Evolutionary conservation across 345 rosid genomes (phyloP).

Genomic region (Iberis pinnata): DNA sequence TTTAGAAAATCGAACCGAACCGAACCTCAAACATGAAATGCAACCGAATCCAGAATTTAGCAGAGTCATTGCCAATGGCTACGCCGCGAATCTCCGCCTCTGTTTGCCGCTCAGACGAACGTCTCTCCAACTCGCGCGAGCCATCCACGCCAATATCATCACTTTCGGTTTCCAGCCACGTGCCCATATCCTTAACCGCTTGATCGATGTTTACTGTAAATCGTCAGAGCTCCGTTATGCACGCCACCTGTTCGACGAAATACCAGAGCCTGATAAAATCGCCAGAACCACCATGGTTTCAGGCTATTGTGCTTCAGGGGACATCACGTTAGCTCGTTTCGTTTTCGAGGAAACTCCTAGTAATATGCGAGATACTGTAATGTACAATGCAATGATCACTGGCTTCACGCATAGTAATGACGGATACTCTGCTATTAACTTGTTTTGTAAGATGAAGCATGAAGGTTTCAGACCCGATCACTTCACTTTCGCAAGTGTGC

Average conservation of each 20-base stretch:
- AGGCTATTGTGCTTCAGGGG: conserved; percentile 25
- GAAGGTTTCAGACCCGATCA: conserved; percentile 31
- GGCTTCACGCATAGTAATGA: conserved; percentile 26
- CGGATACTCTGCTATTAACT: conserved; percentile 25
- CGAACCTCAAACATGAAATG: conserved; percentile 28
- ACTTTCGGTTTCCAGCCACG: conserved; percentile 31
- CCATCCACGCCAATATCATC: conserved; percentile 29
- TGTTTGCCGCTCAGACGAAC: conserved; percentile 26
- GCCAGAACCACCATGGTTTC: conserved; percentile 38
- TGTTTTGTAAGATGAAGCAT: conserved; percentile 22
- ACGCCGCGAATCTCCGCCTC: conserved; percentile 31
- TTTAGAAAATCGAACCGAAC: conserved; percentile 11
- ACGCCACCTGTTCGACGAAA: conserved; percentile 31
- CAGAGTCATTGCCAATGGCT: conserved; percentile 27
- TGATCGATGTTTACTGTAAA: conserved; percentile 34
- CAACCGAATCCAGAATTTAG: conserved; percentile 30
- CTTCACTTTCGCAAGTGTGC: conserved; percentile 32
- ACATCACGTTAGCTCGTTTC: conserved; percentile 3
- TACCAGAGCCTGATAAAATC: conserved; percentile 27
- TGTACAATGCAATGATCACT: conserved; percentile 37
- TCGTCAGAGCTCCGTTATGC: conserved; percentile 25
- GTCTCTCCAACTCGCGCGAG: conserved; percentile 26
- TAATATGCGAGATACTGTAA: conserved; percentile 30
- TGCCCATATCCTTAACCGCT: conserved; percentile 31
- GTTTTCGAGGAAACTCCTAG: conserved; percentile 26